Percentiles rank a stretch among this genome's conserved stretches.
phyloP scores from a whole-genome alignment of 1,284 basidiomycete species.

The Lentinus polychrous region DNA sequence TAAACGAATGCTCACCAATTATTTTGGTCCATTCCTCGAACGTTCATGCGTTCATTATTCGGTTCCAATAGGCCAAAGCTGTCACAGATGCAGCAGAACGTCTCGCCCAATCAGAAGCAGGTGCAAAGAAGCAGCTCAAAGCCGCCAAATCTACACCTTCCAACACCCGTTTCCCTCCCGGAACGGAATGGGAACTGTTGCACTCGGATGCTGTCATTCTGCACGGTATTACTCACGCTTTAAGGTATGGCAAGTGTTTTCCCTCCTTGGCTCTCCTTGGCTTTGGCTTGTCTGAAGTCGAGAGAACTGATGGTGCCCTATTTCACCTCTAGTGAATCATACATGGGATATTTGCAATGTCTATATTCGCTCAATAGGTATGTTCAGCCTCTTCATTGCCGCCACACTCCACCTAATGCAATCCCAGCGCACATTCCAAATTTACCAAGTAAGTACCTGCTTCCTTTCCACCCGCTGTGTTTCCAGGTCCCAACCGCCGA shows the following conservation, averaged over 20 bases:
- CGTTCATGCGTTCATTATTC: constrained; percentile 3
- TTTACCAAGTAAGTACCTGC: constrained; percentile 50
- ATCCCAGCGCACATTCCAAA: constrained; percentile 58
- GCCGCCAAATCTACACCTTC: constrained; percentile 30
- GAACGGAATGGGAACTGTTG: constrained; percentile 68
- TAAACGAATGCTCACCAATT: neutral
- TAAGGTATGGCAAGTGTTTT: constrained; percentile 39
- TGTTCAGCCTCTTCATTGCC: constrained; percentile 12
- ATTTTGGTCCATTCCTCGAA: neutral
- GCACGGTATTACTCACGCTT: constrained; percentile 59
- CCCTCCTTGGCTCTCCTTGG: neutral
- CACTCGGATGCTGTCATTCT: constrained; percentile 66
- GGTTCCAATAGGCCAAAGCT: constrained; percentile 31
- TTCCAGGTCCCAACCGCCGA: neutral
- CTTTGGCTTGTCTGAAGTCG: neutral
- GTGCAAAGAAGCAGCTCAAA: constrained; percentile 50
- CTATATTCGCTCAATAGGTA: constrained; percentile 63
- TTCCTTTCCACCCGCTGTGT: neutral
- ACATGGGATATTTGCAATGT: constrained; percentile 74
- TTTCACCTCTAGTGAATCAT: constrained; percentile 50
- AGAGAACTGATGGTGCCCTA: neutral
- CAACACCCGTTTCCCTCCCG: constrained; percentile 46
- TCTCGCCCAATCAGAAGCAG: constrained; percentile 52
- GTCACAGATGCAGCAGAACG: constrained; percentile 52
- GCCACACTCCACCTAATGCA: constrained; percentile 1